Base-by-base conservation (phyloP, 257 asterid species). In the Rehmannia glutinosa region DNA sequence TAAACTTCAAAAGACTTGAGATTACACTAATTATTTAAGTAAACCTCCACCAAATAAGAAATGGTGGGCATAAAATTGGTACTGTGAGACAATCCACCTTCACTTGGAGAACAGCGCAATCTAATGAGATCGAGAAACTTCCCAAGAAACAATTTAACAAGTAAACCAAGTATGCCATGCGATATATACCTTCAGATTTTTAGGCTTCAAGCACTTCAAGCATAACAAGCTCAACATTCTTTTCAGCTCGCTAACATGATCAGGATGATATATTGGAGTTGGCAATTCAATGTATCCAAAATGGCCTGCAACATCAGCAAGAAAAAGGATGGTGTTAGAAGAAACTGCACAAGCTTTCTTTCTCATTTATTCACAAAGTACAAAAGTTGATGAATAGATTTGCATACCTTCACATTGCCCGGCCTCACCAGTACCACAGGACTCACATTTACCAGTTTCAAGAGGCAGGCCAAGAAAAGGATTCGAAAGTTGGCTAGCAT, bases 391-490 rank as follows among this genome's bases (percentile, higher is more conserved):
- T 16, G 9, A 72, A 46, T 43, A 50, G 19, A 76, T 42, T 32
- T 20, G 33, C 64, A 57, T 81, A 90, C 99, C 99, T 91, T 94
- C 97, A 68, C 99, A 94, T 71, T 88, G 95, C 55, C 99, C 97
- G 30, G 96, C 86, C 79, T 94, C 99, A 49, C 88, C 92, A 46
- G 96, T 81, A 41, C 96, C 97, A 23, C 97, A 94, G 25, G 97
- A 88, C 79, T 91, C 97, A 51, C 99, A 94, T 87, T 86, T 91
- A 17, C 97, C 99, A 42, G 81, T 81, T 73, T 94, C 91, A 43
- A 94, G 95, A 3, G 97, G 99, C 75, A 94, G 81, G 52, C 99
- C 97, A 75, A 91, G 99, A 73, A 86, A 94, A 62, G 97, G 97
- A 70, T 94, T 94, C 8, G 91, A 82, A 25, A 94, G 92, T 63